Base-by-base conservation (phyloP, 1,284 basidiomycete species). In the Apiotrichum sp. region DNA sequence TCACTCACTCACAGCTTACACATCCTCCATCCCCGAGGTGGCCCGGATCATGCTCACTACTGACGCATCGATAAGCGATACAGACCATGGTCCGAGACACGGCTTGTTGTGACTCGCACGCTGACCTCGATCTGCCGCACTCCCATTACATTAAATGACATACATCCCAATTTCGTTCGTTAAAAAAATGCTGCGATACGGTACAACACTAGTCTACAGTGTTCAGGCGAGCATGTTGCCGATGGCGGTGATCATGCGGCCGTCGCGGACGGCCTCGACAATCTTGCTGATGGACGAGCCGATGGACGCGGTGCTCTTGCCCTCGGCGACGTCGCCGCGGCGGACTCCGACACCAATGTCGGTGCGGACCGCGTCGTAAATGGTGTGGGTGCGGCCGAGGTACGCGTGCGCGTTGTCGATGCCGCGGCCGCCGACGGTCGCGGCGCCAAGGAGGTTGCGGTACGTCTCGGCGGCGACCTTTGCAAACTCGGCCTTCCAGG, bases 201-300 rank as follows among this genome's bases (percentile, higher is more conserved):
- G 13, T 13, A 38, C 8, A 9, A 9, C 9, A 9, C 36, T 38
- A 38, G 8, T 38, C 9, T 38, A 38, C 36, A 38, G 36, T 38
- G 36, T 38, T 16, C 40, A 41, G 11, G 40, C 40, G 33, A 56
- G 54, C 49, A 50, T 50, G 38, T 52, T 16, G 34, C 47, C 50
- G 42, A 61, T 53, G 14, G 59, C 52, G 29, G 38, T 29, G 14
- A 61, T 35, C 39, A 61, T 42, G 32, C 50, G 36, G 47, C 59
- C 59, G 56, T 61, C 55, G 40, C 59, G 56, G 31, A 61, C 49
- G 7, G 56, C 59, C 56, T 61, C 56, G 52, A 61, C 59, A 16
- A 61, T 57, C 9, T 13, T 14, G 35, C 50, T 49, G 40, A 61
- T 52, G 39, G 33, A 50, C 22, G 52, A 49, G 40, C 59, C 59